Conservation (phyloP, 129 eudicot species). For the Artemisia argyi region DNA sequence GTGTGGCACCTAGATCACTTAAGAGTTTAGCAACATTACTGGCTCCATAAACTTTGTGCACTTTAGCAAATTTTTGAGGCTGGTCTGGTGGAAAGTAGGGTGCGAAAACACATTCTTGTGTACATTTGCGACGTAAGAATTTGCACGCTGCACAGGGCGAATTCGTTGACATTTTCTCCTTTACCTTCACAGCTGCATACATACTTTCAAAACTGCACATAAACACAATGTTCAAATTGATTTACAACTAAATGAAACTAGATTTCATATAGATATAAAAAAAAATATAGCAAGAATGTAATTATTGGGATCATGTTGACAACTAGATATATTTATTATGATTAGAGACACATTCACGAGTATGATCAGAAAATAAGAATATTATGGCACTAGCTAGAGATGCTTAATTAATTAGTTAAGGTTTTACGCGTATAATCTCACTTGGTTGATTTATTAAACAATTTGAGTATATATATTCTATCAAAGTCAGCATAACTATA, state of each 20-base stretch:
- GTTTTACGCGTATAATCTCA: conserved; percentile 9
- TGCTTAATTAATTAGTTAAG: background rate
- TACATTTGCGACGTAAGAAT: conserved; percentile 72
- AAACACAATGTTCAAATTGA: conserved; percentile 9
- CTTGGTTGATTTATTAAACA: background rate
- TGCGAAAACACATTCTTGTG: conserved; percentile 88
- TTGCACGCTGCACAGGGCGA: conserved; percentile 97
- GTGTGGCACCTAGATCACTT: conserved; percentile 57
- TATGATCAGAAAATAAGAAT: conserved; percentile 25
- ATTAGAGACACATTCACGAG: conserved; percentile 21
- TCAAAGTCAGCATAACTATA: conserved; percentile 1
- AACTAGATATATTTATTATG: conserved; percentile 22
- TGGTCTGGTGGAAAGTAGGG: conserved; percentile 92
- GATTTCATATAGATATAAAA: background rate
- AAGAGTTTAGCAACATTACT: conserved; percentile 79
- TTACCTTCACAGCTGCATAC: conserved; percentile 34
- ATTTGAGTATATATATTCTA: background rate
- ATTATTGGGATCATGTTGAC: conserved; percentile 33
- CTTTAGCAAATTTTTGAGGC: conserved; percentile 72
- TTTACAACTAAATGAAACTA: background rate
- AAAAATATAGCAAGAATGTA: background rate
- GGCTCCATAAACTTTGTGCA: conserved; percentile 88
- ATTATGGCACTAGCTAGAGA: conserved; percentile 14
- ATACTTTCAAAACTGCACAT: conserved; percentile 30
- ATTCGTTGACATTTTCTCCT: conserved; percentile 56